Conservation (phyloP, 148 eudicot genomes). For the Chenopodium berlandieri region DNA sequence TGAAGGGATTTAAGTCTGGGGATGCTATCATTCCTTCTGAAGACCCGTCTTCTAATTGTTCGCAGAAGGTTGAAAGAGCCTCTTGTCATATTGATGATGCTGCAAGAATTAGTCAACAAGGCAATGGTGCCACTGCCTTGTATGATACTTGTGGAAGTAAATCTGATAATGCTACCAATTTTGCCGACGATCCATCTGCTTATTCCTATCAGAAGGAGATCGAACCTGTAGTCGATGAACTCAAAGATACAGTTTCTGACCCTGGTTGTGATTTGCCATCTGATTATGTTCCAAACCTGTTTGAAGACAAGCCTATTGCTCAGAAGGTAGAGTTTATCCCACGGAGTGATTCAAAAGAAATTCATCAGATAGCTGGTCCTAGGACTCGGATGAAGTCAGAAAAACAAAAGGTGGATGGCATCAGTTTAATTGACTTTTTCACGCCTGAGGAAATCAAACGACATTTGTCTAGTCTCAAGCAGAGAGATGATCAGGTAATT, state of each 20-base stretch:
- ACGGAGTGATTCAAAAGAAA: conserved; percentile 22
- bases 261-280: conserved; percentile 20
- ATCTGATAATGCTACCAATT: conserved; percentile 19
- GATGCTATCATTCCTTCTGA: conserved; percentile 25
- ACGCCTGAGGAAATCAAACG: conserved; percentile 53
- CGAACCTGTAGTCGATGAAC: conserved; percentile 21
- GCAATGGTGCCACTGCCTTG: conserved; percentile 4
- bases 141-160: conserved; percentile 20
- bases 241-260: conserved; percentile 20
- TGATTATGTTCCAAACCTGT: conserved; percentile 19
- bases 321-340: conserved; percentile 29
- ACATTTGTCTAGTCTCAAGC: conserved; percentile 60
- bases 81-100: conserved; percentile 13
- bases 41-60: conserved; percentile 22
- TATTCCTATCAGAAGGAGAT: conserved; percentile 26
- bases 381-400: conserved; percentile 27
- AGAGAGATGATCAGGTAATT: conserved; percentile 48
- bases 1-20: conserved; percentile 12
- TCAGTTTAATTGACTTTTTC: conserved; percentile 66
- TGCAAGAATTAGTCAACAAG: conserved; percentile 16
- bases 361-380: conserved; percentile 14
- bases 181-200: conserved; percentile 27
- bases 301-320: conserved; percentile 29
- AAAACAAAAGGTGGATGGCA: conserved; percentile 47
- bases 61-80: neutral